phyloP scores from a whole-genome alignment of 495 filamentous ascomycete genomes.

The Aspergillus campestris region DNA sequence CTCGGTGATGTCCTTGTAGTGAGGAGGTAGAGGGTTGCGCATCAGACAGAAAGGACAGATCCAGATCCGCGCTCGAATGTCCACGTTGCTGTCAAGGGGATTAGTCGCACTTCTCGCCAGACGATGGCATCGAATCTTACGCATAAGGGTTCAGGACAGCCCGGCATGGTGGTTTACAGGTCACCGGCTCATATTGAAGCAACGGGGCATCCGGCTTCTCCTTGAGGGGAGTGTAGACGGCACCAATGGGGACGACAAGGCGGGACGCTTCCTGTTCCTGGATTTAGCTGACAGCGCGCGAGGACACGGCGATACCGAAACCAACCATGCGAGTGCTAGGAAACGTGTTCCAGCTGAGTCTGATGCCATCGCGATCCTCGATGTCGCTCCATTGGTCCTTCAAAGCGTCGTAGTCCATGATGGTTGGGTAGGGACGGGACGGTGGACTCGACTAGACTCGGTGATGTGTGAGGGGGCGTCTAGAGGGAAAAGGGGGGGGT shows the following conservation, averaged over 20 bases:
- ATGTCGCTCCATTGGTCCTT: constrained; percentile 98
- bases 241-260: constrained; percentile 94
- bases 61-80: constrained; percentile 90
- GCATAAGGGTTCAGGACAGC: constrained; percentile 96
- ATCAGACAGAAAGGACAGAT: constrained; percentile 98
- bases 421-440: constrained; percentile 19
- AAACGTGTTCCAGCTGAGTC: constrained; percentile 99
- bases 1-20: constrained; percentile 98
- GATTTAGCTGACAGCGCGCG: constrained; percentile 13
- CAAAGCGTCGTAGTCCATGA: constrained; percentile 68
- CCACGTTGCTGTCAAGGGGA: constrained; percentile 63
- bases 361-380: constrained; percentile 93
- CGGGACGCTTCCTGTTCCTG: constrained; percentile 78
- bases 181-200: constrained; percentile 93
- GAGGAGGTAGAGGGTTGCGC: constrained; percentile 87
- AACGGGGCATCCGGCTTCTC: constrained; percentile 85
- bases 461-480: constrained; percentile 6
- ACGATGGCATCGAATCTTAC: constrained; percentile 40
- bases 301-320: constrained; percentile 7
- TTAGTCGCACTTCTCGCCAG: constrained; percentile 9
- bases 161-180: constrained; percentile 92
- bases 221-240: constrained; percentile 92
- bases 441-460: constrained; percentile 10
- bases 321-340: constrained; percentile 93
- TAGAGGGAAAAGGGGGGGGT: constrained; percentile 16